phyloP scores from a whole-genome alignment of 176 grass and related monocot species.

The Cenchrus americanus region DNA sequence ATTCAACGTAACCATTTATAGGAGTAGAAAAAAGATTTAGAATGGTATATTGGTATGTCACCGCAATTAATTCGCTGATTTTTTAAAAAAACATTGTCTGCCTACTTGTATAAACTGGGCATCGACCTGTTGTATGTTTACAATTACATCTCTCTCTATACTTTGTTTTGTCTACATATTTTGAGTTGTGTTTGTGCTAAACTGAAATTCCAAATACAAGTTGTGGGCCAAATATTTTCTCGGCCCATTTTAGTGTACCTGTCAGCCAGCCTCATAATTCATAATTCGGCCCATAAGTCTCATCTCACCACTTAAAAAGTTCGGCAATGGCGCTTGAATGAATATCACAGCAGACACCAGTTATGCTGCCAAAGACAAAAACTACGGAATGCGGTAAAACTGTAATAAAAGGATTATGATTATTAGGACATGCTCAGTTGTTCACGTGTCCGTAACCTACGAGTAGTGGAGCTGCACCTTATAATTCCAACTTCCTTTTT shows the following conservation, averaged over 20 bases:
- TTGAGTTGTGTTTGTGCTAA: neutral
- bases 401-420: neutral
- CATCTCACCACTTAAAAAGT: neutral
- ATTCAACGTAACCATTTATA: too few species aligned
- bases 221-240: neutral
- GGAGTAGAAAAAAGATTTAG: too few species aligned
- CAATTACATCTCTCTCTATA: neutral
- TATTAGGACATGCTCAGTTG: neutral
- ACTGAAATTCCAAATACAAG: neutral
- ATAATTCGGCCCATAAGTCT: neutral
- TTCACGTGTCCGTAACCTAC: neutral
- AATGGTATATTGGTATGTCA: too few species aligned
- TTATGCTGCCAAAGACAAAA: neutral
- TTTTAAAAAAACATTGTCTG: too few species aligned
- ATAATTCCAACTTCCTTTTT: neutral
- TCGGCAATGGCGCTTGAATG: neutral
- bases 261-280: neutral
- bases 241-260: neutral
- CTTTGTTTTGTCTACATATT: neutral
- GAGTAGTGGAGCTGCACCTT: constrained; percentile 1
- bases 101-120: too few species aligned
- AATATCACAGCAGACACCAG: neutral
- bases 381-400: neutral
- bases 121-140: too few species aligned
- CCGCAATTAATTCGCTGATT: too few species aligned